Base-by-base conservation (phyloP, 208 protist species). In the Crithidia mellificae region DNA sequence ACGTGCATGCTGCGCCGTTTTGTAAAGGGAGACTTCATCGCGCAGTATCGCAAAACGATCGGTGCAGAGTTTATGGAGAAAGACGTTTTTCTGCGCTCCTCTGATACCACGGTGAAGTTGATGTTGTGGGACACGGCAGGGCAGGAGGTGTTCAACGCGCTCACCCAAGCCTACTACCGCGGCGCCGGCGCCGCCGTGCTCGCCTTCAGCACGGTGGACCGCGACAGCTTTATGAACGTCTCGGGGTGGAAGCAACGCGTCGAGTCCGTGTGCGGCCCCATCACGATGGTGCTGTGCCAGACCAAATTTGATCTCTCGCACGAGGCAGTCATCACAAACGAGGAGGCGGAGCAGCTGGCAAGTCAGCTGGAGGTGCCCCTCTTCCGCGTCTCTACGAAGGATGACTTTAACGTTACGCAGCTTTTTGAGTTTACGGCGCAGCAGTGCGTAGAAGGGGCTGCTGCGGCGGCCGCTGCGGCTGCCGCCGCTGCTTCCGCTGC, bases 91-190 rank as follows among this genome's bases (percentile, higher is more conserved):
- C 34, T 95, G 34, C 74, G 79, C 12, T 53, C 77, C 19, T 72
- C 68, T 11, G 78, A 87, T 41, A 81, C 84, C 3, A 81, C 73
- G n/a, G 82, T 97, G 50, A 89, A 90, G 54, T 77, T 98, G 19
- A 93, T 97, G 85, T 83, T 98, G 15, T 98, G 96, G 95, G 96
- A 98, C 76, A 98, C 94, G 1, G 94, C 96, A 6, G 96, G 96
- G 14, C 91, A 98, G 59, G 93, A 97, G 68, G 89, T 95, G 67
- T 97, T 97, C 59, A 96, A 94, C 46, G 78, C 86, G 12, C 77
- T 98, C n/a, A 97, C 92, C 12, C 83, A 88, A 67, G 81, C 76
- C n/a, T 98, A 98, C 80, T 98, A 98, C 78, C 88, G 89, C 46
- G 92, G 91, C 39, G 82, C 93, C 6, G 85, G 80, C 22, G 91